Percentiles rank a stretch among this genome's conserved stretches.
These are phyloP conservation scores for Skeletonema potamos DNA, from an alignment of 108 stramenopile species.

Conservation along the genomic window DNA sequence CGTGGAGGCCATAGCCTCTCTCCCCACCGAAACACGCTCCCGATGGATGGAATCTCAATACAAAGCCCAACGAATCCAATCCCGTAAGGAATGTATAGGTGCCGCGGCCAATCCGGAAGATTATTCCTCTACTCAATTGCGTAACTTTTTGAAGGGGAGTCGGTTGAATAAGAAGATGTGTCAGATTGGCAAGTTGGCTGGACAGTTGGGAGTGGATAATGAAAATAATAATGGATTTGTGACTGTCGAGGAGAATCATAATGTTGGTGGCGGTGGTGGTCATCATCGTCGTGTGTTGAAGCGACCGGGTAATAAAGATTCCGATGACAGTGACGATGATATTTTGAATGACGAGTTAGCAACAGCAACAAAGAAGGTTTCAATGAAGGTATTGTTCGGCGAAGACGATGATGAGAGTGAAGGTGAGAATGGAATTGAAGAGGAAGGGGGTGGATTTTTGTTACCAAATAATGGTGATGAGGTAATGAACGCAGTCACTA, in stretches of 20 bases:
- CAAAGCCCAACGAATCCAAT: slow-evolving; percentile 76
- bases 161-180: slow-evolving; percentile 60
- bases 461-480: neutral
- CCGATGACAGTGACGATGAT: slow-evolving; percentile 25
- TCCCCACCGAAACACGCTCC: slow-evolving; percentile 68
- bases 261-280: neutral
- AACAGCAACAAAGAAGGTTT: neutral
- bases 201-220: neutral
- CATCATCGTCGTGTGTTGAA: neutral
- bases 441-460: slow-evolving; percentile 40
- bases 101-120: slow-evolving; percentile 87
- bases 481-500: neutral
- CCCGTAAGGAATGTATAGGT: slow-evolving; percentile 88
- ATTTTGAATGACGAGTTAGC: slow-evolving; percentile 17
- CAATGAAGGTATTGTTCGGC: slow-evolving; percentile 40
- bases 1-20: slow-evolving; percentile 60
- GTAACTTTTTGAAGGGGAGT: slow-evolving; percentile 85
- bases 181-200: slow-evolving; percentile 33
- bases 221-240: neutral
- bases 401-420: slow-evolving; percentile 37
- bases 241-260: slow-evolving; percentile 6
- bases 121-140: slow-evolving; percentile 88
- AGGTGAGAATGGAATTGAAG: slow-evolving; percentile 9
- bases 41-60: slow-evolving; percentile 50
- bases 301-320: slow-evolving; percentile 3